phyloP scores from a whole-genome alignment of 1,284 basidiomycete genomes.

The Moniliophthora roreri region DNA sequence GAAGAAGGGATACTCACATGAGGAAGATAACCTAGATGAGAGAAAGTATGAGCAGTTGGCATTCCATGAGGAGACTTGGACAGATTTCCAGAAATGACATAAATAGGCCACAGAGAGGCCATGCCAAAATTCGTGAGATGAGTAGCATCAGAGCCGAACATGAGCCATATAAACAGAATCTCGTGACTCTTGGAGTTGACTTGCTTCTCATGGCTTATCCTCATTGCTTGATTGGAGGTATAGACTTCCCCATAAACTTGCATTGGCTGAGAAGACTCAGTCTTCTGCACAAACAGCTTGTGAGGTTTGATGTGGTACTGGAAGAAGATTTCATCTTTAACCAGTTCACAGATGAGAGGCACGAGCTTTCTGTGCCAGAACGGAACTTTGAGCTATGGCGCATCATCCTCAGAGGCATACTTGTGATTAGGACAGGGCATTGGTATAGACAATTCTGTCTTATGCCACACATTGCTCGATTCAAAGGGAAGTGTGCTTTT shows the following conservation, averaged over 20 bases:
- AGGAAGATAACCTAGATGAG: conserved; percentile 31
- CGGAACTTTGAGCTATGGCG: too few relatives aligned
- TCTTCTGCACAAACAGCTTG: neutral
- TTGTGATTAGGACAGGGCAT: neutral
- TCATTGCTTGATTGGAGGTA: conserved; percentile 10
- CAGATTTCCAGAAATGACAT: conserved; percentile 30
- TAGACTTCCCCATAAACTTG: neutral
- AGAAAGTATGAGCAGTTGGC: conserved; percentile 22
- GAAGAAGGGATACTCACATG: conserved; percentile 16
- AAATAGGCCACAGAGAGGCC: conserved; percentile 32
- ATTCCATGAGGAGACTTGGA: conserved; percentile 28
- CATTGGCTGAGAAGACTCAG: neutral
- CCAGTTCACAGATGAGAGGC: neutral
- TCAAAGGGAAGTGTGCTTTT: neutral
- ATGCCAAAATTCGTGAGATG: conserved; percentile 31
- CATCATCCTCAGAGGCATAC: too few relatives aligned
- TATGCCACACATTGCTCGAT: neutral
- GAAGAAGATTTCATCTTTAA: too few relatives aligned
- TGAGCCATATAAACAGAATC: conserved; percentile 23
- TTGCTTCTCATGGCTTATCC: neutral
- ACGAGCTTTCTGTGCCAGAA: too few relatives aligned
- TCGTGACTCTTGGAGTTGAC: conserved; percentile 5
- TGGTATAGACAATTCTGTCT: neutral
- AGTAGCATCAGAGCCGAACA: conserved; percentile 33
- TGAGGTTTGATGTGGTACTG: conserved; percentile 1